These are phyloP conservation scores for Ligustrum vulgare DNA, from an alignment of 257 asterid genomes.

Conservation along the genomic window DNA sequence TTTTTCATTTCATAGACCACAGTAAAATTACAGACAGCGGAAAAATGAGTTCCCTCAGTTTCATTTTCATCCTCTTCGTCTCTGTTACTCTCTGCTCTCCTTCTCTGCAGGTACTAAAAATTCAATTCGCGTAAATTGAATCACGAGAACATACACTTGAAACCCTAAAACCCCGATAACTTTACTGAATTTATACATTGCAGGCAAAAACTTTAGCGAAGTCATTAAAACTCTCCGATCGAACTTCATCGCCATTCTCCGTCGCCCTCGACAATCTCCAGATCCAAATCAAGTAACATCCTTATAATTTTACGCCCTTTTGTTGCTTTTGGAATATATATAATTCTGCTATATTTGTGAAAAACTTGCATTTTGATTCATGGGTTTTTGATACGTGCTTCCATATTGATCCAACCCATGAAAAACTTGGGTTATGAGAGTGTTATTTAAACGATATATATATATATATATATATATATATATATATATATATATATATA, in stretches of 20 bases:
- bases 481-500: too few relatives aligned
- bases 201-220: slow-evolving; percentile 31
- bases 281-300: slow-evolving; percentile 51
- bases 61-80: slow-evolving; percentile 32
- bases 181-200: slow-evolving; percentile 1
- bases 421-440: neutral
- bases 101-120: slow-evolving; percentile 35
- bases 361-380: neutral
- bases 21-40: neutral
- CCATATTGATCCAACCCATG: neutral
- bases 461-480: too few relatives aligned
- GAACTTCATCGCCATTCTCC: slow-evolving; percentile 54
- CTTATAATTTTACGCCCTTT: neutral
- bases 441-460: too few relatives aligned
- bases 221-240: slow-evolving; percentile 8
- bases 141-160: slow-evolving; percentile 7
- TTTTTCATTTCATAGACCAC: neutral
- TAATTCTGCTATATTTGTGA: neutral
- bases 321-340: neutral
- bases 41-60: slow-evolving; percentile 36
- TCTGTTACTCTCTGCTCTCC: slow-evolving; percentile 31
- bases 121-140: slow-evolving; percentile 2
- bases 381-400: neutral
- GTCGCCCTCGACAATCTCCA: slow-evolving; percentile 60
- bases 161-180: slow-evolving; percentile 13